Evolutionary conservation across 2,329 filamentous ascomycete genomes (phyloP).

Genomic region (Tolypocladium capitatum): DNA sequence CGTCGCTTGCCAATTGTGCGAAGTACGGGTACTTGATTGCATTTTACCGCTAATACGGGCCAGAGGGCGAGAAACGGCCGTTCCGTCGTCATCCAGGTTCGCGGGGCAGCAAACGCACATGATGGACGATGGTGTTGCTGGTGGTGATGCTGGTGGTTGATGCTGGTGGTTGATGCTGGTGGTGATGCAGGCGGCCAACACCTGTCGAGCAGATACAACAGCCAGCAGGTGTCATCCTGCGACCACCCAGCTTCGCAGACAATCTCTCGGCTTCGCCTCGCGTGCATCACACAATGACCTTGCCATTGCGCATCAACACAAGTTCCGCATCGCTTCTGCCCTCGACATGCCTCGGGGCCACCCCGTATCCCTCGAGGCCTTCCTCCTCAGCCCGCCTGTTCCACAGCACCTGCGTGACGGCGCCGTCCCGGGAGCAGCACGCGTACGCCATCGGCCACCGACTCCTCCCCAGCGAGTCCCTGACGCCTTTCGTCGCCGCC

Average conservation of each 20-base stretch:
- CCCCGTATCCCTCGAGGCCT: slow-evolving; percentile 47
- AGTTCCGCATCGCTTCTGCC: slow-evolving; percentile 24
- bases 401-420: slow-evolving; percentile 58
- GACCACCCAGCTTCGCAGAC: no score
- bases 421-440: slow-evolving; percentile 44
- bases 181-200: no score
- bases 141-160: no score
- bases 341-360: slow-evolving; percentile 30
- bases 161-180: no score
- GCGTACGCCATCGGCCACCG: slow-evolving; percentile 60
- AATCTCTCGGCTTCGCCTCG: background rate
- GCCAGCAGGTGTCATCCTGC: background rate
- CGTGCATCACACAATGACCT: slow-evolving; percentile 12
- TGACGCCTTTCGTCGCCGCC: slow-evolving; percentile 64
- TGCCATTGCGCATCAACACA: slow-evolving; percentile 38
- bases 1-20: no score
- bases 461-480: slow-evolving; percentile 56
- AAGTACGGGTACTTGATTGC: no score
- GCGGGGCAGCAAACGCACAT: no score
- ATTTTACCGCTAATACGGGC: no score
- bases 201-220: no score
- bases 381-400: slow-evolving; percentile 49
- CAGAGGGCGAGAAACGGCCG: no score
- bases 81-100: no score
- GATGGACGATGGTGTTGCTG: no score